Base-by-base conservation (phyloP, 176 grass and related monocot genomes). In the Eragrostis nindensis region DNA sequence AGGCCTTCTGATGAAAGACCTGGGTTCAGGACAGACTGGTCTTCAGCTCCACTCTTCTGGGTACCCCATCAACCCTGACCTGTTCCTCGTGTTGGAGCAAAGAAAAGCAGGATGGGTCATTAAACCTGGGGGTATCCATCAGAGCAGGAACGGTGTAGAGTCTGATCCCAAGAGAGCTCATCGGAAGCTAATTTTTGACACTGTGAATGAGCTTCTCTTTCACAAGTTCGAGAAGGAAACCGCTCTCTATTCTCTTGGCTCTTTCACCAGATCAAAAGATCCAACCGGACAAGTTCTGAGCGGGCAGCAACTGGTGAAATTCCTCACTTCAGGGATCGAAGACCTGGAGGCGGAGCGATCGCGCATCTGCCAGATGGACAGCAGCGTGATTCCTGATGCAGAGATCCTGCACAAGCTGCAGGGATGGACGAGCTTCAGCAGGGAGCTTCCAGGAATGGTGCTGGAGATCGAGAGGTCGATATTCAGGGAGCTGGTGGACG, bases 401-500 rank as follows among this genome's bases (percentile, higher is more conserved):
- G 78, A 88, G 73, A 80, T 93, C 59, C 70, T 96, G 82, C 57
- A 55, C 71, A 80, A 72, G 70, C 82, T 90, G 44, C 82, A 93
- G 15, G 84, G 84, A 29, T 95, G 96, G 96, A 64, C 86, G 0
- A 68, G 86, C 67, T 86, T 87, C 30, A 39, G 68, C 66, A 81
- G 26, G 74, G 89, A 99, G 67, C 53, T 88, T 8, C 91, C 90
- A 0, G 82, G 57, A 47, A 68, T 91, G 80, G 91, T 90, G 47
- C 70, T 99, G 61, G 97, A 99, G 65, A 82, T 96, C 4, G 97
- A 99, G 80, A 93, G 97, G 70, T 93, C 68, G 15, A 84, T 99
- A 69, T 99, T 99, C 84, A 99, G 86, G 86, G 97, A 93, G 70
- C 80, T 99, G 29, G 94, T 99, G n/a, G 86, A 93, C 43, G 93